A percentile compares a stretch with the other conserved stretches of the same genome.
These are phyloP conservation scores for Colletotrichum gigasporum DNA, from an alignment of 2,329 filamentous ascomycete genomes.

Conservation along the genomic window DNA sequence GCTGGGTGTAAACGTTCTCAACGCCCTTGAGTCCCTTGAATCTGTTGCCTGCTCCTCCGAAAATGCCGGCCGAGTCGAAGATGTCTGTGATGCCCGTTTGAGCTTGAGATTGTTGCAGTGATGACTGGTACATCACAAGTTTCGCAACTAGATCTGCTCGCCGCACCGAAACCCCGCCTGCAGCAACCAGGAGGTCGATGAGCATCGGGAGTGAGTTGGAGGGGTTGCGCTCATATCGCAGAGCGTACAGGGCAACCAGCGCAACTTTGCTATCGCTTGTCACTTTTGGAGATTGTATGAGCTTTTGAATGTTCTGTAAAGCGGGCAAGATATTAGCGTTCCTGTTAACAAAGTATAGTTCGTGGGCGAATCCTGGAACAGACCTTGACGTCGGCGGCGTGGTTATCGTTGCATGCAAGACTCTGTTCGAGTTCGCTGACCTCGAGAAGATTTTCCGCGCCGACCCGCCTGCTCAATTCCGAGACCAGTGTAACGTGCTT, in stretches of 20 bases:
- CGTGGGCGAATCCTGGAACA: slow-evolving; percentile 29
- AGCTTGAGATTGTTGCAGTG: slow-evolving; percentile 81
- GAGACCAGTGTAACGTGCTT: slow-evolving; percentile 97
- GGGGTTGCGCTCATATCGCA: slow-evolving; percentile 89
- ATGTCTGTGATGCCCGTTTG: slow-evolving; percentile 86
- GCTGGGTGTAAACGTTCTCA: slow-evolving; percentile 98
- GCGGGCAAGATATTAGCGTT: neutral
- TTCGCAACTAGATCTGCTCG: slow-evolving; percentile 84
- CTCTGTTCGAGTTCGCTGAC: slow-evolving; percentile 98
- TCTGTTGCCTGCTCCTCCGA: slow-evolving; percentile 85
- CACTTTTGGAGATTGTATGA: slow-evolving; percentile 84
- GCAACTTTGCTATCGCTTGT: slow-evolving; percentile 86
- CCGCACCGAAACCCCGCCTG: slow-evolving; percentile 80
- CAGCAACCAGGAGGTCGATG: slow-evolving; percentile 84
- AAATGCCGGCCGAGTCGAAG: slow-evolving; percentile 91
- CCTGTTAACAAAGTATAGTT: neutral
- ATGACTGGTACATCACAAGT: slow-evolving; percentile 85
- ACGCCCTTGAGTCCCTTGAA: slow-evolving; percentile 97
- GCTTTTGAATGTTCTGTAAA: slow-evolving; percentile 78
- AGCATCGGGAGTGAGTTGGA: slow-evolving; percentile 86
- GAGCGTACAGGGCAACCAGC: slow-evolving; percentile 91
- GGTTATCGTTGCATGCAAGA: slow-evolving; percentile 95
- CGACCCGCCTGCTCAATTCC: slow-evolving; percentile 89
- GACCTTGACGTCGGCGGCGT: slow-evolving; percentile 90
- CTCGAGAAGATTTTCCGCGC: slow-evolving; percentile 87